Base-by-base conservation (phyloP, 148 eudicot species). In the Heliamphora exappendiculata region DNA sequence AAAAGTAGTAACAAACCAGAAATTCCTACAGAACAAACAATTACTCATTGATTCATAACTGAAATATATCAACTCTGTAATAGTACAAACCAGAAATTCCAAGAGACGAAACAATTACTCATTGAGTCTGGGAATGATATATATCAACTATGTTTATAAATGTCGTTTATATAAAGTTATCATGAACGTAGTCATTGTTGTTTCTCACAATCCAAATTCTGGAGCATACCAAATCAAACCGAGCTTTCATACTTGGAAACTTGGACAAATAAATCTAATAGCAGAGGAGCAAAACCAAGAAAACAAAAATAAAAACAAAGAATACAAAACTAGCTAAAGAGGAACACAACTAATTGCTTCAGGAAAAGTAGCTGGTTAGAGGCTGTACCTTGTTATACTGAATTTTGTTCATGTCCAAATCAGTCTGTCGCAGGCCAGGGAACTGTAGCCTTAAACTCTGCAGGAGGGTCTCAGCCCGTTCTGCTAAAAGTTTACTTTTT, bases 391-490 rank as follows among this genome's bases (percentile, higher is more conserved):
- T 86, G 78, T 86, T 86, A 72, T 76, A 81, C 72, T 86, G 87
- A 75, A 86, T 86, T 78, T 86, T 86, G 83, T 59, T 81, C 80
- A 63, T 84, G 73, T 86, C 87, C 49, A 86, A 72, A 54, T 80
- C 24, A 11, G 87, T 84, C 73, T 86, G 89, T 13, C 85, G 89
- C 17, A 86, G 81, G 41, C 81, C 82, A 19, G 87, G 87, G 59
- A 80, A 86, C 42, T 58, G 82, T 49, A 84, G 60, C 77, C 80
- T 86, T 14, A 86, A 81, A 78, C 77, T 79, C 75, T 68, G 73
- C 22, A 84, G 67, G 49, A 86, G 83, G 55, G 87, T 80, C 41
- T 86, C 87, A 45, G 82, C 87, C 34, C 89, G 78, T 31, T 80
- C 65, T 37, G 82, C 80, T n/a, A 84, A 78, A 63, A 84, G 69